Conservation (phyloP, 2,329 filamentous ascomycete species). For the Scedosporium boydii region DNA sequence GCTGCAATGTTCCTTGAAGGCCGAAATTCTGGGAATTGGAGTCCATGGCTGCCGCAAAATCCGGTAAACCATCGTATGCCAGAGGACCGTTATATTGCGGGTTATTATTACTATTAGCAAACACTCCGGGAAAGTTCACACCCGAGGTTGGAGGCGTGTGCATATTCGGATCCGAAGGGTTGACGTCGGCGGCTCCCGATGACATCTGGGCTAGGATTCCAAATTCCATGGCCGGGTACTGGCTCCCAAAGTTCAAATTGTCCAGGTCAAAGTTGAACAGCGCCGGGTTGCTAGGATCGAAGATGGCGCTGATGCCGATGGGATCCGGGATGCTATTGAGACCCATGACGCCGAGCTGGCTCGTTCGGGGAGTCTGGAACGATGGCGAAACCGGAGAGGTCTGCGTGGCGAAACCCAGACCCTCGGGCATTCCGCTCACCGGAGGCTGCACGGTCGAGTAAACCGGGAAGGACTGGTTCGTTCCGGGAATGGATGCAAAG, state of each 20-base stretch:
- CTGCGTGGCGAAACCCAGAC: constrained; percentile 49
- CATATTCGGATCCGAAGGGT: constrained; percentile 52
- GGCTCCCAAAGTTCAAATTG: constrained; percentile 63
- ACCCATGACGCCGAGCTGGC: constrained; percentile 37
- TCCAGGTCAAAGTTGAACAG: constrained; percentile 95
- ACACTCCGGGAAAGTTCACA: constrained; percentile 21
- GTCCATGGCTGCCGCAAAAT: constrained; percentile 42
- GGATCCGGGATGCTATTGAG: constrained; percentile 38
- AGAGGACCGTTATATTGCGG: constrained; percentile 14
- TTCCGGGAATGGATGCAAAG: constrained; percentile 37
- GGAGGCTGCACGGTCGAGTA: constrained; percentile 36
- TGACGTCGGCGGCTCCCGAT: constrained; percentile 74
- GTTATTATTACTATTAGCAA: not conserved
- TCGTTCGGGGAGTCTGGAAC: constrained; percentile 46
- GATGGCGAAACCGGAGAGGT: constrained; percentile 67
- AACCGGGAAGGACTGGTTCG: constrained; percentile 37
- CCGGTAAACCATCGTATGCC: constrained; percentile 41
- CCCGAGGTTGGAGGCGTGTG: constrained; percentile 27
- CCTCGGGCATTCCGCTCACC: constrained; percentile 35
- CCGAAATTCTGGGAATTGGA: constrained; percentile 36
- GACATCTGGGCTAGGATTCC: constrained; percentile 96
- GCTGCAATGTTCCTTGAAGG: constrained; percentile 48
- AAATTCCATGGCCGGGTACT: constrained; percentile 92
- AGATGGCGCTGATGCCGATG: constrained; percentile 53
- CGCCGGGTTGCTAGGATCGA: constrained; percentile 85